Percentiles rank a stretch among this genome's conserved stretches.
Evolutionary conservation across 768 basidiomycete species (phyloP).

Genomic region (Pluteus cervinus): DNA sequence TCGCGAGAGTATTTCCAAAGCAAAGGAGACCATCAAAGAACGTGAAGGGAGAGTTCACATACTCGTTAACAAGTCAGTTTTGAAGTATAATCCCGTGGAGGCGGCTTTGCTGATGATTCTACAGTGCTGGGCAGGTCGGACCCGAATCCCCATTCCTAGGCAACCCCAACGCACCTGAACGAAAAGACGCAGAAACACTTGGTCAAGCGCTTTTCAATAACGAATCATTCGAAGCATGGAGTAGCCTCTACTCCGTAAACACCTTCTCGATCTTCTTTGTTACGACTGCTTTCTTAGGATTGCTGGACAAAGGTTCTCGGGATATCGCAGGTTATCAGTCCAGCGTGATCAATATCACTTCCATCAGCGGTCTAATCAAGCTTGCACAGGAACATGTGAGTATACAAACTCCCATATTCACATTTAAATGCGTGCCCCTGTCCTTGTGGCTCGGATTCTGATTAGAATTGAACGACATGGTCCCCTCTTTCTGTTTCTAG

Average conservation of each 20-base stretch:
- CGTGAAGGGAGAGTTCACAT: constrained; percentile 71
- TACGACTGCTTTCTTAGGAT: constrained; percentile 68
- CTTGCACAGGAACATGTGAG: constrained; percentile 74
- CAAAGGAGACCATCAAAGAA: constrained; percentile 45
- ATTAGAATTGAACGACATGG: neutral
- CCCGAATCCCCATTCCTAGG: constrained; percentile 56
- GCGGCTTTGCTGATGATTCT: neutral
- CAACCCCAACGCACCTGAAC: constrained; percentile 48
- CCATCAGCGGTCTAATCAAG: constrained; percentile 68
- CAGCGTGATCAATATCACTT: constrained; percentile 71
- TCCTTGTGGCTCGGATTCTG: too few relatives aligned
- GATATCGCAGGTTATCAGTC: constrained; percentile 55
- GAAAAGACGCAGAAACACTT: constrained; percentile 57
- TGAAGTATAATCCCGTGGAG: neutral
- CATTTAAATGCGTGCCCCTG: too few relatives aligned
- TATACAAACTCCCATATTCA: too few relatives aligned
- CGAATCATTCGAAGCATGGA: constrained; percentile 61
- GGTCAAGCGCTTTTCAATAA: constrained; percentile 66
- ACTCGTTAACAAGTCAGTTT: constrained; percentile 72
- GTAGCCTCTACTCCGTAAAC: constrained; percentile 57
- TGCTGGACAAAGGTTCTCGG: constrained; percentile 66
- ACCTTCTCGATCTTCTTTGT: constrained; percentile 74
- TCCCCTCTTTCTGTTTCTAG: constrained; percentile 26
- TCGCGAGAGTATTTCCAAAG: constrained; percentile 57
- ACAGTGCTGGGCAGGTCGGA: constrained; percentile 71